phyloP scores from a whole-genome alignment of 495 filamentous ascomycete species.

The Penicillium manginii region DNA sequence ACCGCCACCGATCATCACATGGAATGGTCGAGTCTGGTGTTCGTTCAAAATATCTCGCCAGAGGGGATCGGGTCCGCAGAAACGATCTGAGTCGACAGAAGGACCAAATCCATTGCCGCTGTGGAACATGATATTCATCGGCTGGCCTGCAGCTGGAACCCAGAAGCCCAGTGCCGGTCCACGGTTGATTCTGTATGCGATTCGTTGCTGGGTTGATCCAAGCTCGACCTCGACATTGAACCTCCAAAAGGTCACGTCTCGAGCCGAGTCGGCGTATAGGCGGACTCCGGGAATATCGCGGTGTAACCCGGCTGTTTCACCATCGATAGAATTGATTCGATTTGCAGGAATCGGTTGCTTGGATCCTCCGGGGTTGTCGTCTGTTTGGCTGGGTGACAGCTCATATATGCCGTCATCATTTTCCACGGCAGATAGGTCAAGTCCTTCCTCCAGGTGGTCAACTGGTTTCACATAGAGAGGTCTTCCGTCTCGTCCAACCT shows the following conservation, averaged over 20 bases:
- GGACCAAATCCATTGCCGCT: constrained; percentile 95
- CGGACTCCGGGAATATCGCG: constrained; percentile 80
- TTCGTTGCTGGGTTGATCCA: constrained; percentile 70
- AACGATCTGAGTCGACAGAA: constrained; percentile 72
- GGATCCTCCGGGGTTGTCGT: constrained; percentile 41
- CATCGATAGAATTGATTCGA: constrained; percentile 56
- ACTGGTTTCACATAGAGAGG: constrained; percentile 83
- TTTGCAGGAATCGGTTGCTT: constrained; percentile 48
- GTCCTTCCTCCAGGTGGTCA: constrained; percentile 73
- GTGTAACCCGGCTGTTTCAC: constrained; percentile 74
- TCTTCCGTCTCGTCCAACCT: constrained; percentile 76
- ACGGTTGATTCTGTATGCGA: constrained; percentile 94
- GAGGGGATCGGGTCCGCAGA: constrained; percentile 92
- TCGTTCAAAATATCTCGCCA: constrained; percentile 95
- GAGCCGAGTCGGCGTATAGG: constrained; percentile 80
- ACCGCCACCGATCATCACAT: constrained; percentile 97
- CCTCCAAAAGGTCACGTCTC: constrained; percentile 93
- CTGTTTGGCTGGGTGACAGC: constrained; percentile 47
- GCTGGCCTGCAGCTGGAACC: constrained; percentile 83
- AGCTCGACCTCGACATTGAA: constrained; percentile 95
- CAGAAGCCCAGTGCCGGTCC: constrained; percentile 91
- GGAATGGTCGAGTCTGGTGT: constrained; percentile 91
- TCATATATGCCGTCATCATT: constrained; percentile 84
- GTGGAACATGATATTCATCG: constrained; percentile 99
- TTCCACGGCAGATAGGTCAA: constrained; percentile 75